Evolutionary conservation across 441 rosid species (phyloP).

Genomic region (Kokia cookei): DNA sequence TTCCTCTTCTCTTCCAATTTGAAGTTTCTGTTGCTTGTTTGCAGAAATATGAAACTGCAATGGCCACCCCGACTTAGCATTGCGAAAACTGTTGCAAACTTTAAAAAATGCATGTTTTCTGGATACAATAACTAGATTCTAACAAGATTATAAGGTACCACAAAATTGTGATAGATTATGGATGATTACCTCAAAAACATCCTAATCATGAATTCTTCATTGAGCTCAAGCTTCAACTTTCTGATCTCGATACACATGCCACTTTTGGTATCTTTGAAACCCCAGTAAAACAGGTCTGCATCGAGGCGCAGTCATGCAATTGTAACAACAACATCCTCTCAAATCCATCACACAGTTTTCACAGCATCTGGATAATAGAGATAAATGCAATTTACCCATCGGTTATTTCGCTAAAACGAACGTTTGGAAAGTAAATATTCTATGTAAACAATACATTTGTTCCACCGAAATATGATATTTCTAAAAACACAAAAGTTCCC

Average conservation of each 20-base stretch:
- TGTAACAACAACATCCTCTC: constrained; percentile 67
- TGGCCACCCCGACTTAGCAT: no score
- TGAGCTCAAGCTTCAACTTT: constrained; percentile 19
- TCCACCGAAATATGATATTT: not conserved
- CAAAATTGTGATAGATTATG: not conserved
- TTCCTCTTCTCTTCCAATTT: no score
- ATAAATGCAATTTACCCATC: not conserved
- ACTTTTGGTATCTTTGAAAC: constrained; percentile 71
- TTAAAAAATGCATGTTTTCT: not conserved
- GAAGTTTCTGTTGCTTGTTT: no score
- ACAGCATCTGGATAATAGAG: constrained; percentile 57
- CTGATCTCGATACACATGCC: constrained; percentile 66
- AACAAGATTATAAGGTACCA: not conserved
- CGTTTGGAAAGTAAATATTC: not conserved
- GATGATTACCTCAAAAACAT: not conserved
- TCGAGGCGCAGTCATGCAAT: constrained; percentile 66
- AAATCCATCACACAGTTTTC: constrained; percentile 42
- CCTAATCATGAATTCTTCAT: not conserved
- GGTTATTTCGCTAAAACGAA: not conserved
- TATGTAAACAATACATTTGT: not conserved
- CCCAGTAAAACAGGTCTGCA: constrained; percentile 77
- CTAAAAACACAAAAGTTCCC: not conserved
- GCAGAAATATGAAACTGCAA: no score
- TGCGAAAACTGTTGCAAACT: not conserved
- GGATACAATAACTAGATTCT: not conserved